Percentiles rank a stretch among this genome's conserved stretches.
phyloP scores from a whole-genome alignment of 225 moss, liverwort and hornwort species.

The Antitrichia curtipendula region DNA sequence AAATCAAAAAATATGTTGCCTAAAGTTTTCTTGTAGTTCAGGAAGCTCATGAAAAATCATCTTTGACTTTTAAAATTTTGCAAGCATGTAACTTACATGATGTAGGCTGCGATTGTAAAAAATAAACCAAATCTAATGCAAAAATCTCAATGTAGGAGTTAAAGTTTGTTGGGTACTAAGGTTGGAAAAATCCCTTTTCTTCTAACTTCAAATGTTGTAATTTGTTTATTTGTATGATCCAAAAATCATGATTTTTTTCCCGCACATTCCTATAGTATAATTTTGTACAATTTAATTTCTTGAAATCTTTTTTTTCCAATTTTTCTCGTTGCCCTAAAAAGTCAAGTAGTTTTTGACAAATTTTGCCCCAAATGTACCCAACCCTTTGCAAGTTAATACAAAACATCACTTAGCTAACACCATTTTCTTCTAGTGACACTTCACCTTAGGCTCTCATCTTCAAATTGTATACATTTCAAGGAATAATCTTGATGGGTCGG shows the following conservation, averaged over 20 bases:
- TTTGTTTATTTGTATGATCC: not conserved
- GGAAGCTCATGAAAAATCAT: not conserved
- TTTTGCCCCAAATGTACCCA: rapidly evolving
- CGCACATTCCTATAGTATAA: rapidly evolving
- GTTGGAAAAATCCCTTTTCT: rapidly evolving
- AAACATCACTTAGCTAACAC: not conserved
- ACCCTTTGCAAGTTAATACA: rapidly evolving
- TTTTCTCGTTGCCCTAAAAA: rapidly evolving
- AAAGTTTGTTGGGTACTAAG: not conserved
- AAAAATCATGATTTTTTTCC: not conserved
- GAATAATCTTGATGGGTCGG: not conserved
- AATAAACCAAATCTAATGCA: not conserved
- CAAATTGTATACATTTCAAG: not conserved
- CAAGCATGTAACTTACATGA: rapidly evolving
- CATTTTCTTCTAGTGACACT: rapidly evolving
- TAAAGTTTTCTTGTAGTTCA: not conserved
- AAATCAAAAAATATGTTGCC: not conserved
- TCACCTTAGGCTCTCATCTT: not conserved
- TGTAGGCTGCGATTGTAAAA: not conserved
- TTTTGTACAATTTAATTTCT: not conserved
- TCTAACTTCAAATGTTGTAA: not conserved
- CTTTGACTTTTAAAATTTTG: not conserved
- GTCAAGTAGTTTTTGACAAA: not conserved
- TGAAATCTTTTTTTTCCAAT: not conserved
- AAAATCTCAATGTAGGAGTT: not conserved